Evolutionary conservation across 169 alveolate species (phyloP).

Genomic region (Eimeria maxima): DNA sequence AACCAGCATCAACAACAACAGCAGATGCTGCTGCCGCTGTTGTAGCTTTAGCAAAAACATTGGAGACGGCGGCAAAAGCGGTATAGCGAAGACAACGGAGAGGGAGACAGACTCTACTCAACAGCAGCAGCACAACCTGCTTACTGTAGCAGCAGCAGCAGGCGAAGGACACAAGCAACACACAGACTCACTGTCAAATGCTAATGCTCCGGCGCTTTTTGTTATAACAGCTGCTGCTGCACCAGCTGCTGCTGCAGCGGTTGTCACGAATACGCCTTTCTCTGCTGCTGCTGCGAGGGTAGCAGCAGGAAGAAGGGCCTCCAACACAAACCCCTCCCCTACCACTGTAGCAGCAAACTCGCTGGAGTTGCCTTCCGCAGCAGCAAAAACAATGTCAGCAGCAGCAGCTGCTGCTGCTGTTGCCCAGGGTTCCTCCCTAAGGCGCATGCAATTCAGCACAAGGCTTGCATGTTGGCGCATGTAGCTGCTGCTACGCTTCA

Average conservation of each 20-base stretch:
- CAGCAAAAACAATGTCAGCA: not conserved
- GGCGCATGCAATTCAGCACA: not conserved
- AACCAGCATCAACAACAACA: too few relatives aligned
- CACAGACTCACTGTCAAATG: not conserved
- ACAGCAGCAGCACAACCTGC: not conserved
- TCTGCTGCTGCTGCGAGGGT: not conserved
- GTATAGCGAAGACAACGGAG: too few relatives aligned
- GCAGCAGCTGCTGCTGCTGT: slow-evolving; percentile 22
- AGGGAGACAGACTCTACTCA: not conserved
- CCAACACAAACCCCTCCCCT: not conserved
- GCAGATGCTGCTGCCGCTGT: not conserved
- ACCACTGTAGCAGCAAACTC: slow-evolving; percentile 9
- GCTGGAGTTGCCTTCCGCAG: slow-evolving; percentile 11
- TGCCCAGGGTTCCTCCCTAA: not conserved
- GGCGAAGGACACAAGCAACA: not conserved
- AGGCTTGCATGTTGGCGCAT: not conserved
- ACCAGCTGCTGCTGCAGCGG: not conserved
- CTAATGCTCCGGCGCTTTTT: not conserved
- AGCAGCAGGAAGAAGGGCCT: slow-evolving; percentile 52
- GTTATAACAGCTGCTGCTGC: not conserved
- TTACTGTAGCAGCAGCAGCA: not conserved
- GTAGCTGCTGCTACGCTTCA: not conserved
- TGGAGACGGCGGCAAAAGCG: not conserved
- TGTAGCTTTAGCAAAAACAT: not conserved
- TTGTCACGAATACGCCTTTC: not conserved